Conservation (phyloP, 1,284 basidiomycete genomes). For the Schizopora paradoxa region DNA sequence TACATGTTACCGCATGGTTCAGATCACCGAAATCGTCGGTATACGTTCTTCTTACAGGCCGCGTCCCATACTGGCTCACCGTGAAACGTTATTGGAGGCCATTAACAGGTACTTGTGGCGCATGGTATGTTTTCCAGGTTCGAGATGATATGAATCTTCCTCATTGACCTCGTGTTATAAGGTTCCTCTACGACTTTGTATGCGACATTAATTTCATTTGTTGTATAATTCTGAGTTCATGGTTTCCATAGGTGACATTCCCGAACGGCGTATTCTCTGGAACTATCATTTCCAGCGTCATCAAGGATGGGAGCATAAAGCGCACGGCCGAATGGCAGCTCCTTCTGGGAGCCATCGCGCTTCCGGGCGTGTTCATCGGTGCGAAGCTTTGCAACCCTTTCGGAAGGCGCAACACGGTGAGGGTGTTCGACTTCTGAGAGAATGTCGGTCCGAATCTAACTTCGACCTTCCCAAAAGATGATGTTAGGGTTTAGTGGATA, state of each 20-base stretch:
- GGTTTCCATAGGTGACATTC: conserved; percentile 48
- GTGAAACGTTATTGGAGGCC: conserved; percentile 65
- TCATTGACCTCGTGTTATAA: conserved; percentile 21
- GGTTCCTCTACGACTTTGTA: conserved; percentile 75
- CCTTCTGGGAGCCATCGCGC: conserved; percentile 57
- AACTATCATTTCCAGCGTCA: conserved; percentile 58
- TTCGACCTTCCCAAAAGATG: conserved; percentile 40
- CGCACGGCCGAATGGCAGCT: conserved; percentile 67
- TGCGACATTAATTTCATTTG: conserved; percentile 17
- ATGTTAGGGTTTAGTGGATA: conserved; percentile 74
- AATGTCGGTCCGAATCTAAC: background rate
- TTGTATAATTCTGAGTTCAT: background rate
- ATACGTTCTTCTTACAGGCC: conserved; percentile 33
- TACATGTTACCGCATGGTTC: background rate
- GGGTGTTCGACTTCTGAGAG: conserved; percentile 17
- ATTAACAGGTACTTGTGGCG: conserved; percentile 65
- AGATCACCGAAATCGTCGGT: background rate
- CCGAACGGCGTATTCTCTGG: conserved; percentile 69
- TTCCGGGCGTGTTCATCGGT: conserved; percentile 63
- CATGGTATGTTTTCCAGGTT: conserved; percentile 42
- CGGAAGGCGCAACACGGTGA: conserved; percentile 58
- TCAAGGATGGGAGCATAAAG: conserved; percentile 49
- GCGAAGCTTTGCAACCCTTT: conserved; percentile 58
- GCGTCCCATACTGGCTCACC: conserved; percentile 60
- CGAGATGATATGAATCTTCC: conserved; percentile 1